These are phyloP conservation scores for Ettlia oleoabundans DNA, from an alignment of 139 green algal species.

Conservation along the genomic window DNA sequence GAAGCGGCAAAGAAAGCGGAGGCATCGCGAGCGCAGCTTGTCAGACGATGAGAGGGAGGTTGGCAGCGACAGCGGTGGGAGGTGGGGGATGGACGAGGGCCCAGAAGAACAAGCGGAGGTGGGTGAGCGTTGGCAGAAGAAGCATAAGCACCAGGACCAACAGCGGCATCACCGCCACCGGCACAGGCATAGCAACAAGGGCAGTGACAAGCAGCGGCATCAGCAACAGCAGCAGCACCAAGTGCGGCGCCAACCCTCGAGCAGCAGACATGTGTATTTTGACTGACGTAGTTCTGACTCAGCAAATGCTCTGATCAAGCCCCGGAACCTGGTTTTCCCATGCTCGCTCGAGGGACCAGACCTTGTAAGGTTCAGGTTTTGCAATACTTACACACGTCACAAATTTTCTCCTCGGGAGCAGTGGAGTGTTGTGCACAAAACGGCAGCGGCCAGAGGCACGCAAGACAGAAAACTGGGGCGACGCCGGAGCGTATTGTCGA, in stretches of 20 bases:
- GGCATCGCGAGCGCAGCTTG: conserved; percentile 31
- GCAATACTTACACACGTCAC: no score
- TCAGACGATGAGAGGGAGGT: background rate
- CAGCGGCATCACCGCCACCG: background rate
- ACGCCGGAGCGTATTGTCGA: background rate
- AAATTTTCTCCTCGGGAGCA: conserved; percentile 28
- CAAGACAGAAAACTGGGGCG: conserved; percentile 3
- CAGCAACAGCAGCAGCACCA: background rate
- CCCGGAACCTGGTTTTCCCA: no score
- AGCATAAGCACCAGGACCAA: conserved; percentile 8
- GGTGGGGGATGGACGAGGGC: background rate
- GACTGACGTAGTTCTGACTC: background rate
- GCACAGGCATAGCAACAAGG: background rate
- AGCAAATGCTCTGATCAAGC: no score
- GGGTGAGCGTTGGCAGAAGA: conserved; percentile 1
- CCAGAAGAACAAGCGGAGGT: background rate
- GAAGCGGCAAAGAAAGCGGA: conserved; percentile 15
- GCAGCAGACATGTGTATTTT: conserved; percentile 16
- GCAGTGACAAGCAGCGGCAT: background rate
- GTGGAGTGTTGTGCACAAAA: background rate
- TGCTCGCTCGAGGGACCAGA: no score
- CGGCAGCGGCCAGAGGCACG: background rate
- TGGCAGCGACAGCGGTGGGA: background rate
- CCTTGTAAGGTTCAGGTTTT: no score
- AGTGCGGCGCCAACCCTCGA: no score